phyloP scores from a whole-genome alignment of 179 eudicot species.

The Beta lomatogona region DNA sequence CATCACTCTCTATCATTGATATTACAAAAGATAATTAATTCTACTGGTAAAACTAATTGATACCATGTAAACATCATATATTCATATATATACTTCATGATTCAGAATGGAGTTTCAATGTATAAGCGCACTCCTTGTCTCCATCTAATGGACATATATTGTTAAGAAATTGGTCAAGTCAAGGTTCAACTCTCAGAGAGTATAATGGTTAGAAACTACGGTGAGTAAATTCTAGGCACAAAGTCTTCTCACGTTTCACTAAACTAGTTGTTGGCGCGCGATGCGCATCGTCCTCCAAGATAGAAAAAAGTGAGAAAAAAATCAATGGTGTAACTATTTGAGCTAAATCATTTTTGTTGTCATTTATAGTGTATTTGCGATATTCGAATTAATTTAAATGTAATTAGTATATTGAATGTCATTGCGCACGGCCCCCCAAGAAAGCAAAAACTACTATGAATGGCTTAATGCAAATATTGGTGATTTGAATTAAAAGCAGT shows the following conservation, averaged over 20 bases:
- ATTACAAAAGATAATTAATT: background rate
- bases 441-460: no score
- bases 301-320: no score
- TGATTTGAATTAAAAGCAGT: no score
- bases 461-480: no score
- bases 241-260: conserved; percentile 20
- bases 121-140: background rate
- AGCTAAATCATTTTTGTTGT: no score
- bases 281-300: no score
- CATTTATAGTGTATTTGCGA: no score
- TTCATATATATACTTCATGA: background rate
- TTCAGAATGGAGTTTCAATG: background rate
- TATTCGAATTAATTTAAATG: no score
- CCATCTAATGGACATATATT: background rate
- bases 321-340: no score
- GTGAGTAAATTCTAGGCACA: background rate
- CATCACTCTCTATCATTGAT: background rate
- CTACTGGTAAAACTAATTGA: background rate
- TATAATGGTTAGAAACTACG: background rate
- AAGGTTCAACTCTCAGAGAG: background rate
- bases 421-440: no score
- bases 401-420: no score
- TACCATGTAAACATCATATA: background rate
- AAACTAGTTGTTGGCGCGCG: no score
- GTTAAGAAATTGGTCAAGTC: conserved; percentile 8